These are phyloP conservation scores for Cucumis cinereus DNA, from an alignment of 306 rosid species.

Conservation along the genomic window DNA sequence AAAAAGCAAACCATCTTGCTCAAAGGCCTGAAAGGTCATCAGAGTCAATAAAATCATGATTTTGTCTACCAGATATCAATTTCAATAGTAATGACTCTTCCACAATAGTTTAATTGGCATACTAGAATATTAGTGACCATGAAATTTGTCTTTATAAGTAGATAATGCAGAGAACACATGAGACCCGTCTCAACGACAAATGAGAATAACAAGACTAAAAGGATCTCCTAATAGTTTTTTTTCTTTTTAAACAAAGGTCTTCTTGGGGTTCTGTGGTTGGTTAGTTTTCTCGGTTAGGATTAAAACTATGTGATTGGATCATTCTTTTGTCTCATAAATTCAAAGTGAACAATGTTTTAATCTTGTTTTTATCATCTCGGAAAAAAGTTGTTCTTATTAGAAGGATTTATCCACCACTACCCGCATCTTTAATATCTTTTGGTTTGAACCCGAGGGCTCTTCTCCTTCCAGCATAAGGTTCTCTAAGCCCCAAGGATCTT, in stretches of 20 bases:
- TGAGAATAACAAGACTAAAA: neutral
- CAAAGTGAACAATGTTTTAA: neutral
- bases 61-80: neutral
- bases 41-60: neutral
- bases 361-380: neutral
- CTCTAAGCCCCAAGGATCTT: neutral
- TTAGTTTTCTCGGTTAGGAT: neutral
- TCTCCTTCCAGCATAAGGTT: neutral
- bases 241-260: neutral
- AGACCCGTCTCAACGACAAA: neutral
- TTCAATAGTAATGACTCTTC: neutral
- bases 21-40: neutral
- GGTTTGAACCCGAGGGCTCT: neutral
- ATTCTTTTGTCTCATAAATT: neutral
- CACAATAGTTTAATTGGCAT: too few relatives aligned
- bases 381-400: neutral
- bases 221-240: neutral
- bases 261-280: neutral
- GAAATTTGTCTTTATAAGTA: too few relatives aligned
- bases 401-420: neutral
- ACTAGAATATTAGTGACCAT: too few relatives aligned
- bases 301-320: neutral
- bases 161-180: neutral
- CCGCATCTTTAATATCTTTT: neutral
- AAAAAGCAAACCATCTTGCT: neutral